These are phyloP conservation scores for Apiospora hydei DNA, from an alignment of 2,329 filamentous ascomycete genomes.

Conservation along the genomic window DNA sequence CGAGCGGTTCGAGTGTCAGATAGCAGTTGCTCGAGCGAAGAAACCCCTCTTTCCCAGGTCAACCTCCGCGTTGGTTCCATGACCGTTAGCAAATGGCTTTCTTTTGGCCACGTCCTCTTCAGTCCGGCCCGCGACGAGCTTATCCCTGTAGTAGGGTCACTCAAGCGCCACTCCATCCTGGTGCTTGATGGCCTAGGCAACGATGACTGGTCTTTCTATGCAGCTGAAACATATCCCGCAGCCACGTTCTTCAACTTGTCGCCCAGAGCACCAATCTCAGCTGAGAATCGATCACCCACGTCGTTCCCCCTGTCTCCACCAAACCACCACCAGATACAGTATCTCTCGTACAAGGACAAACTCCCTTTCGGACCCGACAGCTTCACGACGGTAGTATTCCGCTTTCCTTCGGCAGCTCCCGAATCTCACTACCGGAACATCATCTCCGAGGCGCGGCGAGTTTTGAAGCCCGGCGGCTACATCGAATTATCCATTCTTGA, in stretches of 20 bases:
- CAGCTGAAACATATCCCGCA: constrained; percentile 78
- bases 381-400: constrained; percentile 78
- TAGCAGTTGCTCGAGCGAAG: constrained; percentile 58
- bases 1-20: constrained; percentile 48
- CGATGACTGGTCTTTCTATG: constrained; percentile 87
- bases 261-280: constrained; percentile 59
- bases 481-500: constrained; percentile 83
- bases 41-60: constrained; percentile 72
- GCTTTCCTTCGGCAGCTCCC: constrained; percentile 75
- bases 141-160: constrained; percentile 55
- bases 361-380: constrained; percentile 80
- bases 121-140: constrained; percentile 80
- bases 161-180: constrained; percentile 70
- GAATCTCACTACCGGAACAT: constrained; percentile 74
- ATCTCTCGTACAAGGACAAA: constrained; percentile 65
- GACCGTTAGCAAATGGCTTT: constrained; percentile 88
- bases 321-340: constrained; percentile 80
- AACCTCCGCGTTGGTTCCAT: constrained; percentile 82
- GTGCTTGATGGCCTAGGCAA: constrained; percentile 88
- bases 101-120: constrained; percentile 83
- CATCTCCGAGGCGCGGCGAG: constrained; percentile 77
- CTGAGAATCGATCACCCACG: constrained; percentile 51
- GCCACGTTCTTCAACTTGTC: constrained; percentile 81
- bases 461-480: constrained; percentile 78
- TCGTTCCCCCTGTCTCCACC: constrained; percentile 64